A percentile compares a stretch with the other conserved stretches of the same genome.
Evolutionary conservation across 768 basidiomycete genomes (phyloP).

Genomic region (Auricularia auricula-judae): DNA sequence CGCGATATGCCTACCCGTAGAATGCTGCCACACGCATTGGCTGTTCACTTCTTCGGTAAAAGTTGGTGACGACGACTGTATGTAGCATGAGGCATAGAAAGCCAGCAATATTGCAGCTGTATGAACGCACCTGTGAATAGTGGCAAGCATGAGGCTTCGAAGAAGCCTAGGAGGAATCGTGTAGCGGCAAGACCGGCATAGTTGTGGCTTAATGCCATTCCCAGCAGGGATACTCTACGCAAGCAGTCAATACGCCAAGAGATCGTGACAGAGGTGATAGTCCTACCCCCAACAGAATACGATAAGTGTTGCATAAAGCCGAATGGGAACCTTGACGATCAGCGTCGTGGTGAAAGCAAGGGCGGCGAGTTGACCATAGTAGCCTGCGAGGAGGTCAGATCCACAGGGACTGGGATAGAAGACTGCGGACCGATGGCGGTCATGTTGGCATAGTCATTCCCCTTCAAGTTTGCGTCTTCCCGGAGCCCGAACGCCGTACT

Average conservation of each 20-base stretch:
- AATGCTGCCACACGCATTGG: conserved; percentile 10
- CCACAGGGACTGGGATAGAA: neutral
- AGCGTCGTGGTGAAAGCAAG: conserved; percentile 17
- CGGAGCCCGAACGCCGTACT: conserved; percentile 16
- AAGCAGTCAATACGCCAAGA: neutral
- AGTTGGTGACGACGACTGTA: conserved; percentile 16
- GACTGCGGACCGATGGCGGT: neutral
- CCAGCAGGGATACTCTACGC: conserved; percentile 8
- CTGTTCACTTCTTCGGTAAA: conserved; percentile 33
- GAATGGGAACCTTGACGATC: conserved; percentile 17
- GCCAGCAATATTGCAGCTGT: neutral
- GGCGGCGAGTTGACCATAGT: conserved; percentile 12
- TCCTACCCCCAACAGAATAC: conserved; percentile 13
- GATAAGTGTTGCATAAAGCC: conserved; percentile 12
- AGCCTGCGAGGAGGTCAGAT: conserved; percentile 5
- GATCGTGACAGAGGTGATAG: neutral
- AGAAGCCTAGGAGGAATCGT: conserved; percentile 34
- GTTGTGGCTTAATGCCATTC: conserved; percentile 18
- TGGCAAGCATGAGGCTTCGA: conserved; percentile 29
- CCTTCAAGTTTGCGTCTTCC: conserved; percentile 10
- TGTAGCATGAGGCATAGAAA: neutral
- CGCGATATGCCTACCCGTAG: neutral
- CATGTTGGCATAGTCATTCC: conserved; percentile 15
- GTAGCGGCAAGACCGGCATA: conserved; percentile 30
- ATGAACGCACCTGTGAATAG: neutral